A percentile compares a stretch with the other conserved stretches of the same genome.
phyloP scores from a whole-genome alignment of 768 basidiomycete species.

The Lepiota venenata region DNA sequence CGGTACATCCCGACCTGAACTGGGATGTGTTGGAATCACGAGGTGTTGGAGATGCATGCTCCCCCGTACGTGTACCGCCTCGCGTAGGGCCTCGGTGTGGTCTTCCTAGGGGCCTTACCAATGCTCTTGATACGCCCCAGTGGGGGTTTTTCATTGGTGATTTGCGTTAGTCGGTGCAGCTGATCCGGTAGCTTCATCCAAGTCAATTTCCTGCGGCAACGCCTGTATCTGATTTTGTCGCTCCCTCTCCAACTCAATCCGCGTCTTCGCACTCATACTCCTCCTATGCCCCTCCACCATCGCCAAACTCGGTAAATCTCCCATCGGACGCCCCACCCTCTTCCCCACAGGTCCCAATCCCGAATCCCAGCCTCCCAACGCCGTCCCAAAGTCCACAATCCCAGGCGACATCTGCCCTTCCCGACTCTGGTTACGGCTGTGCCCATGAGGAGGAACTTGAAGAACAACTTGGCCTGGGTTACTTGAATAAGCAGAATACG shows the following conservation, averaged over 20 bases:
- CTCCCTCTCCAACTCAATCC: not conserved
- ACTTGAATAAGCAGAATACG: not conserved
- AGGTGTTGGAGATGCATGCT: constrained; percentile 33
- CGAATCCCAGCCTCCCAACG: constrained; percentile 13
- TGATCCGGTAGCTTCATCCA: constrained; percentile 4
- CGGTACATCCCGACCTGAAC: not conserved
- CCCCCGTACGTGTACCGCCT: constrained; percentile 18
- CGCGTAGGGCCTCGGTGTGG: constrained; percentile 30
- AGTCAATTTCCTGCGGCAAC: not conserved
- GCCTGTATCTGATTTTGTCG: not conserved
- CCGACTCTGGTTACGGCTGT: not conserved
- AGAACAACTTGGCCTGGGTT: too few species aligned
- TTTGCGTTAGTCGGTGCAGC: not conserved
- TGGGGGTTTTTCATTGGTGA: not conserved
- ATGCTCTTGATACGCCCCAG: constrained; percentile 34
- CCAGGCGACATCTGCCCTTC: not conserved
- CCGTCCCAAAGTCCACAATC: constrained; percentile 13
- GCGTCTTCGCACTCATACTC: constrained; percentile 4
- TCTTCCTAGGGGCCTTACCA: constrained; percentile 33
- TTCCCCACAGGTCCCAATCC: constrained; percentile 2
- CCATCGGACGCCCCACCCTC: not conserved
- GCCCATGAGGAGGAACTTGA: not conserved
- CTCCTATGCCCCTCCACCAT: constrained; percentile 3
- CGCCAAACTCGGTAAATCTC: not conserved
- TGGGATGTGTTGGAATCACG: constrained; percentile 22